Percentiles rank a stretch among this genome's conserved stretches.
These are phyloP conservation scores for Alternaria sp. DNA, from an alignment of 2,329 filamentous ascomycete species.

Conservation along the genomic window DNA sequence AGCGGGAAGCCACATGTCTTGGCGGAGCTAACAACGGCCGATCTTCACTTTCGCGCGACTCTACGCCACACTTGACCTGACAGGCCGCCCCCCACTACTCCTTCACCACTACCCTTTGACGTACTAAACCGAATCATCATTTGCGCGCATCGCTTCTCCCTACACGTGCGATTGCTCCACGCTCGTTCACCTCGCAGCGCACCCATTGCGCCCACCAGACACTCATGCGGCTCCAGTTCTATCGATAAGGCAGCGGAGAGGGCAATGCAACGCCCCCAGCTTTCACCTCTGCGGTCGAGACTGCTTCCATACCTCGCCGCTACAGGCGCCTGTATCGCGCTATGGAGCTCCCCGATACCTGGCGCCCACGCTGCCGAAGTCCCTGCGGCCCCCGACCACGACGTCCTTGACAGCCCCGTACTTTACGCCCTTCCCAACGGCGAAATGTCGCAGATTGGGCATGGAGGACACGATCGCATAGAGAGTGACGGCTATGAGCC, in stretches of 20 bases:
- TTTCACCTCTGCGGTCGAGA: conserved; percentile 76
- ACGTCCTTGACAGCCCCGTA: conserved; percentile 21
- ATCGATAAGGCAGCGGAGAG: conserved; percentile 36
- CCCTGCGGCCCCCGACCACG: conserved; percentile 24
- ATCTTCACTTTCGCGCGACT: background rate
- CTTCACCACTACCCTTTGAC: background rate
- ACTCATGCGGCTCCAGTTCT: conserved; percentile 28
- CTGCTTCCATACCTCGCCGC: conserved; percentile 73
- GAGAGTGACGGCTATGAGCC: conserved; percentile 62
- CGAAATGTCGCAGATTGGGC: conserved; percentile 52
- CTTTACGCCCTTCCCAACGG: conserved; percentile 46
- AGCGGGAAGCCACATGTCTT: conserved; percentile 3
- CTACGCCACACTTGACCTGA: background rate
- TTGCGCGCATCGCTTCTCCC: conserved; percentile 2
- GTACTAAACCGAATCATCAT: background rate
- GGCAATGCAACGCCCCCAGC: conserved; percentile 59
- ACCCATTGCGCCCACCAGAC: conserved; percentile 23
- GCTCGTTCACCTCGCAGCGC: conserved; percentile 19
- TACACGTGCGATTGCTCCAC: background rate
- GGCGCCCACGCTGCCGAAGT: conserved; percentile 69
- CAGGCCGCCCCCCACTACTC: conserved; percentile 7
- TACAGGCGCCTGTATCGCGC: conserved; percentile 65
- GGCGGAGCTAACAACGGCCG: background rate
- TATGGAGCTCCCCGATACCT: conserved; percentile 67
- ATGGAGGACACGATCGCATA: conserved; percentile 44